phyloP scores from a whole-genome alignment of 495 filamentous ascomycete species.

The Tuber umbilicatum region DNA sequence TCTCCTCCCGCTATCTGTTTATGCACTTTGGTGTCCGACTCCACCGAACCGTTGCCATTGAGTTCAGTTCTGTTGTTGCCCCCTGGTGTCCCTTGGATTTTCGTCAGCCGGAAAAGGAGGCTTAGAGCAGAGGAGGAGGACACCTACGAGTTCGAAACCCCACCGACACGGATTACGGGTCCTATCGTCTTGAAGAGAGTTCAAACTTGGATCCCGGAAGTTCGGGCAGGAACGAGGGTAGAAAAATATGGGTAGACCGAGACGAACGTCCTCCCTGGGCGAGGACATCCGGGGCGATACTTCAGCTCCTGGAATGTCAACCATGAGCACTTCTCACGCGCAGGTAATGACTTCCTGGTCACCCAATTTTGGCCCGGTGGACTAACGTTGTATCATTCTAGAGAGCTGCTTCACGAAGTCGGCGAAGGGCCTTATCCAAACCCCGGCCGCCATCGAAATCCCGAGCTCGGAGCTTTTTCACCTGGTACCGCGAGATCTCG shows the following conservation, averaged over 20 bases:
- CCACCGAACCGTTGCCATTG: neutral
- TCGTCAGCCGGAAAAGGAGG: neutral
- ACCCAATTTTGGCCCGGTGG: neutral
- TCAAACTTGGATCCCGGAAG: neutral
- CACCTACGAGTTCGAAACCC: neutral
- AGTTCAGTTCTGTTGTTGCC: neutral
- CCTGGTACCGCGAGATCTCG: constrained; percentile 39
- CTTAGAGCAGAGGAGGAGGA: neutral
- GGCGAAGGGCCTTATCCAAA: constrained; percentile 33
- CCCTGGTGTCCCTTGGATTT: neutral
- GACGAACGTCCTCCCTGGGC: constrained; percentile 32
- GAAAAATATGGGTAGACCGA: constrained; percentile 31
- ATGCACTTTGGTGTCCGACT: neutral
- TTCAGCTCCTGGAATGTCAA: constrained; percentile 38
- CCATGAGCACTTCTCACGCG: constrained; percentile 38
- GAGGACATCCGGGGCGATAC: constrained; percentile 40
- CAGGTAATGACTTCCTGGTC: constrained; percentile 21
- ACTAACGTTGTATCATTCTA: constrained; percentile 15
- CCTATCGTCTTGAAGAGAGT: neutral
- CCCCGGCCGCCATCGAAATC: constrained; percentile 17
- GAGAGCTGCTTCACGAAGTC: constrained; percentile 37
- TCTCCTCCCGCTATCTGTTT: neutral
- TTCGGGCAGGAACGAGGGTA: neutral
- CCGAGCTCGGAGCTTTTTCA: constrained; percentile 27
- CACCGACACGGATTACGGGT: neutral